Evolutionary conservation across 176 grass and related monocot species (phyloP).

Genomic region (Aegilops tauschii): DNA sequence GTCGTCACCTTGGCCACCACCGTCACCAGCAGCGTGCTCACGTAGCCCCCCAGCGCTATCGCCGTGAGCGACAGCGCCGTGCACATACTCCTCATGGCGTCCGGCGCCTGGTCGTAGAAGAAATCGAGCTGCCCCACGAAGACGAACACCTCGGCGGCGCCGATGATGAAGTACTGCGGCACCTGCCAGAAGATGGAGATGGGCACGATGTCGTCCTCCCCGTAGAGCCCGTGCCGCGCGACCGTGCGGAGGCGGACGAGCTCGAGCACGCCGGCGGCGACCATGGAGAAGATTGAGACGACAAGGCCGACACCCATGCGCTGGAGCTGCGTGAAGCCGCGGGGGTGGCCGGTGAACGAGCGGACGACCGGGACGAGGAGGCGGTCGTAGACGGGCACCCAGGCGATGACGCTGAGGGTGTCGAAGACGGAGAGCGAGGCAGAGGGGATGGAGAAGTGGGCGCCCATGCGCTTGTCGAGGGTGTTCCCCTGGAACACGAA

Average conservation of each 20-base stretch:
- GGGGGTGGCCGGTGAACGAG: conserved; percentile 37
- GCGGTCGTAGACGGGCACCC: conserved; percentile 73
- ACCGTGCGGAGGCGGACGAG: conserved; percentile 46
- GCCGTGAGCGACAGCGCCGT: conserved; percentile 54
- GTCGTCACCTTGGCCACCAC: neutral
- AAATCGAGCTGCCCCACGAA: conserved; percentile 82
- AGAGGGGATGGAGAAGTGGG: conserved; percentile 51
- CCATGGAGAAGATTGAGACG: conserved; percentile 75
- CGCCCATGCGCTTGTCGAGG: conserved; percentile 51
- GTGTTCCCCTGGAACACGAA: conserved; percentile 82
- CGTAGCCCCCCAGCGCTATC: neutral
- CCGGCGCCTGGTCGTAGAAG: conserved; percentile 89
- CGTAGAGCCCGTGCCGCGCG: conserved; percentile 49
- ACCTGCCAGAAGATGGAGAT: conserved; percentile 89
- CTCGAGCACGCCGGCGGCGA: conserved; percentile 61
- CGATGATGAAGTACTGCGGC: conserved; percentile 82
- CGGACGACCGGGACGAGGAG: conserved; percentile 53
- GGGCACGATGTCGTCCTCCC: conserved; percentile 34
- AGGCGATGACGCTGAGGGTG: conserved; percentile 72
- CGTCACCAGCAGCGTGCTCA: neutral
- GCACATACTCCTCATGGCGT: conserved; percentile 73
- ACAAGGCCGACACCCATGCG: conserved; percentile 82
- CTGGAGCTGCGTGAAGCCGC: conserved; percentile 84
- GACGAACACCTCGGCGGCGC: conserved; percentile 70
- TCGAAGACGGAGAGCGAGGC: conserved; percentile 71